A percentile compares a stretch with the other conserved stretches of the same genome.
phyloP scores from a whole-genome alignment of 495 filamentous ascomycete species.

The Penicillium atrosanguineum region DNA sequence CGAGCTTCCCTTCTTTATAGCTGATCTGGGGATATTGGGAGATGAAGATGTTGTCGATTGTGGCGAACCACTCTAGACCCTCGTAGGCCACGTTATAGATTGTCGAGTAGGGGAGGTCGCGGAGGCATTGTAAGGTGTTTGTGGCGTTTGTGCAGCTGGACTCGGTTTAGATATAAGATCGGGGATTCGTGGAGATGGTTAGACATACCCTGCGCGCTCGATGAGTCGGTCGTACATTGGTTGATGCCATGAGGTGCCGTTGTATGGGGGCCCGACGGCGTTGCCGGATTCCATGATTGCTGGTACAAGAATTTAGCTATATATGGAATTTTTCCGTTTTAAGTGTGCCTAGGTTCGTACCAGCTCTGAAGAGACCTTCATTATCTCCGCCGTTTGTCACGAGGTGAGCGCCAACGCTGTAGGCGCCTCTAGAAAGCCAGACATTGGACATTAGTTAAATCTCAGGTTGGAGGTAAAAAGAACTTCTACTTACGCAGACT shows the following conservation, averaged over 20 bases:
- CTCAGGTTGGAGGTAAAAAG: neutral
- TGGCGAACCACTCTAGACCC: slow-evolving; percentile 39
- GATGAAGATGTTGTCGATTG: slow-evolving; percentile 53
- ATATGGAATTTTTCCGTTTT: neutral
- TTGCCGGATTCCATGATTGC: slow-evolving; percentile 72
- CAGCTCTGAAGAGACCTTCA: slow-evolving; percentile 37
- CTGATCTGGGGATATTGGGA: slow-evolving; percentile 38
- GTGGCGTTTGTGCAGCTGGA: slow-evolving; percentile 52
- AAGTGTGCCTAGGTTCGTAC: slow-evolving; percentile 8
- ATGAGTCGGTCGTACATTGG: slow-evolving; percentile 40
- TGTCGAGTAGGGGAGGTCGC: slow-evolving; percentile 51
- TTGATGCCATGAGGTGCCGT: slow-evolving; percentile 41
- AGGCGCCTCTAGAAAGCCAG: slow-evolving; percentile 26
- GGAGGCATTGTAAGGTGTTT: slow-evolving; percentile 64
- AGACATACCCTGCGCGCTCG: slow-evolving; percentile 27
- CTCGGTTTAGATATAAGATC: neutral
- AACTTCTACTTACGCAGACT: slow-evolving; percentile 51
- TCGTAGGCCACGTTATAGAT: slow-evolving; percentile 53
- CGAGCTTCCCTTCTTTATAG: slow-evolving; percentile 31
- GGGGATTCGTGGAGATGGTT: neutral
- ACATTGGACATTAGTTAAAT: neutral
- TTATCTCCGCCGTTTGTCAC: slow-evolving; percentile 35
- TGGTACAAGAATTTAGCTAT: neutral
- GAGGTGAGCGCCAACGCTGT: slow-evolving; percentile 37
- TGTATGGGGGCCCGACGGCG: slow-evolving; percentile 37